A percentile compares a stretch with the other conserved stretches of the same genome.
Evolutionary conservation across 169 alveolate genomes (phyloP).

Genomic region (Plasmodium berghei): DNA sequence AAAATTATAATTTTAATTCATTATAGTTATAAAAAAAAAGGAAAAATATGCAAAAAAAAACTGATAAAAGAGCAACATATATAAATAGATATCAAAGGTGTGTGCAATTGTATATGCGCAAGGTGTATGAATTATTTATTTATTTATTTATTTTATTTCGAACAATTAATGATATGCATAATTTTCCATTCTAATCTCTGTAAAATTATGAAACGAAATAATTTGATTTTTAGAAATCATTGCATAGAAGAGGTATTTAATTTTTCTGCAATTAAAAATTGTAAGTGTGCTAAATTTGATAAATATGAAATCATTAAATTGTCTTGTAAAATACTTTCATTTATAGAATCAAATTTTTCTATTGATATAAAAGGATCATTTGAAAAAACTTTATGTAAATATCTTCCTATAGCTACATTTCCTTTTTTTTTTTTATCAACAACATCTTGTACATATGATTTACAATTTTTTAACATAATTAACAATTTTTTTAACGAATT

Average conservation of each 20-base stretch:
- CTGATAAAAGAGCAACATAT: too few species aligned
- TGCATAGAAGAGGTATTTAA: slow-evolving; percentile 86
- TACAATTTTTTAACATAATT: slow-evolving; percentile 75
- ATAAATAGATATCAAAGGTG: too few species aligned
- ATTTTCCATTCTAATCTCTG: too few species aligned
- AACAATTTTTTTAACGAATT: slow-evolving; percentile 70
- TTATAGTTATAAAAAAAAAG: too few species aligned
- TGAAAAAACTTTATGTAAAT: slow-evolving; percentile 84
- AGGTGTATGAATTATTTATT: too few species aligned
- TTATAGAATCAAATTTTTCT: slow-evolving; percentile 86
- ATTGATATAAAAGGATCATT: slow-evolving; percentile 81
- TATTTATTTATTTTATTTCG: too few species aligned
- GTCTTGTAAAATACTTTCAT: slow-evolving; percentile 90
- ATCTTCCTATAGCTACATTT: slow-evolving; percentile 89
- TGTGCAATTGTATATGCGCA: too few species aligned
- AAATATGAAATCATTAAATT: slow-evolving; percentile 88
- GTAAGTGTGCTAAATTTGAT: slow-evolving; percentile 86
- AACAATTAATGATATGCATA: too few species aligned
- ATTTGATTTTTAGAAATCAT: neutral
- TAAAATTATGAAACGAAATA: too few species aligned
- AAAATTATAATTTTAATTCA: too few species aligned
- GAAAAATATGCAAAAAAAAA: too few species aligned
- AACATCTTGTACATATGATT: slow-evolving; percentile 79
- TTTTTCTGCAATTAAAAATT: slow-evolving; percentile 90
- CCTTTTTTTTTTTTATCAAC: slow-evolving; percentile 76